These are phyloP conservation scores for Teratosphaeria pseudoeucalypti DNA, from an alignment of 2,329 filamentous ascomycete species.

Conservation along the genomic window DNA sequence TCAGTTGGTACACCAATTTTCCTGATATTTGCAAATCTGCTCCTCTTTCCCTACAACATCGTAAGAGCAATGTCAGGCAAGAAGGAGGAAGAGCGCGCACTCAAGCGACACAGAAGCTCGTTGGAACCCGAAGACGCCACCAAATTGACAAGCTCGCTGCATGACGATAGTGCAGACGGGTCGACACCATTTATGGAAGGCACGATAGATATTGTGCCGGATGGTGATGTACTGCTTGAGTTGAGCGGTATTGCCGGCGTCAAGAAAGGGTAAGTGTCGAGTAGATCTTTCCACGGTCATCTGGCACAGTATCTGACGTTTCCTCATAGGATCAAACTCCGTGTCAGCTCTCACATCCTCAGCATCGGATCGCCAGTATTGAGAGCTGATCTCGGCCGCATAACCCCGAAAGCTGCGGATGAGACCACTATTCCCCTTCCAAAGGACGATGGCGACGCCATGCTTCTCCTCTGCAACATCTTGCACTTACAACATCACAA, in stretches of 20 bases:
- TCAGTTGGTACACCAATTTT: background rate
- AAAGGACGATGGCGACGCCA: constrained; percentile 14
- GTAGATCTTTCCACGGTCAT: background rate
- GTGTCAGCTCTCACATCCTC: constrained; percentile 13
- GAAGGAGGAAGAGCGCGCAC: background rate
- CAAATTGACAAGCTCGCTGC: background rate
- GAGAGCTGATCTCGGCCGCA: constrained; percentile 6
- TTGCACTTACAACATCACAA: constrained; percentile 19
- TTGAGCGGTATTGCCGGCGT: constrained; percentile 5
- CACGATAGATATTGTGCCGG: constrained; percentile 5
- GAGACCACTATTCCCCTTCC: constrained; percentile 3
- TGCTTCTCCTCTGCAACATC: constrained; percentile 18
- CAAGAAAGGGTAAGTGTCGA: constrained; percentile 1
- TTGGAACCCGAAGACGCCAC: background rate
- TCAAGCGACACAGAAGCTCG: constrained; percentile 4
- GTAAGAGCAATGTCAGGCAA: background rate
- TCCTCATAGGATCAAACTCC: constrained; percentile 4
- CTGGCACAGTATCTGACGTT: background rate
- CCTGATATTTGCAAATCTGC: background rate
- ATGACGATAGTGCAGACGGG: background rate
- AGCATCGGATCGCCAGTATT: constrained; percentile 15
- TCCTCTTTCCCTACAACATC: background rate
- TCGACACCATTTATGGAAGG: background rate
- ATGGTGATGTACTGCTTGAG: constrained; percentile 7
- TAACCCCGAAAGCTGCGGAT: background rate